Evolutionary conservation across 495 filamentous ascomycete genomes (phyloP).

Genomic region (Xylaria telfairii): DNA sequence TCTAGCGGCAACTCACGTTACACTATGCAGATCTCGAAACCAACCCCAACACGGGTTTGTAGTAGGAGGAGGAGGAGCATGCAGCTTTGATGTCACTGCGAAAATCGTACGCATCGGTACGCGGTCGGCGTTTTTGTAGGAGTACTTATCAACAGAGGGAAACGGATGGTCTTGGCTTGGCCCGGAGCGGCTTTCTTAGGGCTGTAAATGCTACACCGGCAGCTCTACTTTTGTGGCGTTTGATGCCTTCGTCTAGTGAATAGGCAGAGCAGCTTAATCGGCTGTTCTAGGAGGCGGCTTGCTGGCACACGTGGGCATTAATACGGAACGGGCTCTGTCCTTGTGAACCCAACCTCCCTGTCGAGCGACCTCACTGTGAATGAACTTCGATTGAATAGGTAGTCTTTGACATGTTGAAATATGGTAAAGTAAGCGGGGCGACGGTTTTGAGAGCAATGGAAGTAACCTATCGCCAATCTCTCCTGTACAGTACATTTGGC

Average conservation of each 20-base stretch:
- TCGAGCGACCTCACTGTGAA: neutral
- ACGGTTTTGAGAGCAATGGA: neutral
- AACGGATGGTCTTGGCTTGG: constrained; percentile 18
- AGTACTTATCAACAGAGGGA: constrained; percentile 16
- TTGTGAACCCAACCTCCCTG: neutral
- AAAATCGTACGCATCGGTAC: constrained; percentile 16
- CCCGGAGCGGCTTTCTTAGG: constrained; percentile 11
- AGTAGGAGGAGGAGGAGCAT: constrained; percentile 4
- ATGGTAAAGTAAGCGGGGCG: neutral
- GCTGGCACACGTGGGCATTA: constrained; percentile 11
- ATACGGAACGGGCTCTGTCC: constrained; percentile 23
- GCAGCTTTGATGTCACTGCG: constrained; percentile 10
- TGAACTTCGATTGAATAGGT: neutral
- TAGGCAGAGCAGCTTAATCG: constrained; percentile 19
- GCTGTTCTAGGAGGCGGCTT: constrained; percentile 12
- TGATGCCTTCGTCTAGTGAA: constrained; percentile 23
- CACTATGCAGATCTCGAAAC: constrained; percentile 78
- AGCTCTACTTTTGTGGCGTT: constrained; percentile 25
- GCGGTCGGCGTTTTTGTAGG: constrained; percentile 22
- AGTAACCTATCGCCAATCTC: neutral
- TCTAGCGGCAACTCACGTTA: constrained; percentile 76
- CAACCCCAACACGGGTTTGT: constrained; percentile 26
- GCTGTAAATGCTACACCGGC: constrained; percentile 16
- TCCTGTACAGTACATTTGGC: neutral
- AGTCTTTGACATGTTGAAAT: neutral